Percentiles rank a stretch among this genome's conserved stretches.
phyloP scores from a whole-genome alignment of 148 eudicot species.

The Arctostaphylos glauca region DNA sequence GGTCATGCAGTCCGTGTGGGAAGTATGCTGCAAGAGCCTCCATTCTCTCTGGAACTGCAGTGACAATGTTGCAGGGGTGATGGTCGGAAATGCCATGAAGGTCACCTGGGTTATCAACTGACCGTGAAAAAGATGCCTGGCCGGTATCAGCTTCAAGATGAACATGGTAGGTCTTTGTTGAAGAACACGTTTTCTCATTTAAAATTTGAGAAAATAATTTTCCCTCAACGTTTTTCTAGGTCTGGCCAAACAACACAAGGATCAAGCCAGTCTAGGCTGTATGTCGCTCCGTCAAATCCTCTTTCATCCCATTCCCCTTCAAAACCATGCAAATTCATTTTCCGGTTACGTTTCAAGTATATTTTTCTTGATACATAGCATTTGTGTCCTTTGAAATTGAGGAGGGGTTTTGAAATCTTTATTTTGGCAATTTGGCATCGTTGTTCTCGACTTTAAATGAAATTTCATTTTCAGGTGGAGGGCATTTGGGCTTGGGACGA shows the following conservation, averaged over 20 bases:
- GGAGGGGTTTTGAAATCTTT: too few species aligned
- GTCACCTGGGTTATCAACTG: conserved; percentile 76
- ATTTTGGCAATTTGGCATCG: too few species aligned
- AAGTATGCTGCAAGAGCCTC: conserved; percentile 73
- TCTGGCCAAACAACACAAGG: background rate
- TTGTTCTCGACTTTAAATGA: too few species aligned
- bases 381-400: too few species aligned
- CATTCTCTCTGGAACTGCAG: conserved; percentile 64
- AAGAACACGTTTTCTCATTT: background rate
- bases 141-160: conserved; percentile 67
- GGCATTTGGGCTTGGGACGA: too few species aligned
- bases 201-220: too few species aligned
- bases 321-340: too few species aligned
- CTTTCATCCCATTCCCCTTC: background rate
- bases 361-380: too few species aligned
- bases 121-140: conserved; percentile 63
- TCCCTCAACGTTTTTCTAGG: background rate
- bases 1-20: conserved; percentile 73
- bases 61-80: conserved; percentile 90
- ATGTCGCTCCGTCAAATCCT: too few species aligned
- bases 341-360: too few species aligned
- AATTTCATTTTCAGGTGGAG: too few species aligned
- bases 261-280: background rate
- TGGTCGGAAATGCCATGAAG: conserved; percentile 93
- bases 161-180: conserved; percentile 42